These are phyloP conservation scores for Epichloe sibirici DNA, from an alignment of 2,329 filamentous ascomycete genomes.

Conservation along the genomic window DNA sequence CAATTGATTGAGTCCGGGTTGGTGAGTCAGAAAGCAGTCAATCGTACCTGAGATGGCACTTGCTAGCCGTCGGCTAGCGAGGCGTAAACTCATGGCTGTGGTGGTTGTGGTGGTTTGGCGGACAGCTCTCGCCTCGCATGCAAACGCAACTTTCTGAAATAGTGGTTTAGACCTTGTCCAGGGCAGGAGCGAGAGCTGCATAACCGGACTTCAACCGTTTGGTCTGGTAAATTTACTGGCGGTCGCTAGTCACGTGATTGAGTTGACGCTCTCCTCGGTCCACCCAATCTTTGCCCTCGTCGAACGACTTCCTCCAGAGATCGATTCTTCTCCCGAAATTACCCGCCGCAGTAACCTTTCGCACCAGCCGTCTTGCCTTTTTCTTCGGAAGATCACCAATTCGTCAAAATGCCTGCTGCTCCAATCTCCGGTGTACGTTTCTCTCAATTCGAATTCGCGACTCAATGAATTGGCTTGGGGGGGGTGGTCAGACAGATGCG, in stretches of 20 bases:
- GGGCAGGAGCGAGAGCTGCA: background rate
- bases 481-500: background rate
- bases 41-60: constrained; percentile 38
- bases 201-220: constrained; percentile 15
- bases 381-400: constrained; percentile 2
- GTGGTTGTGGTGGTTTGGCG: background rate
- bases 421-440: constrained; percentile 46
- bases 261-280: background rate
- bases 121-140: background rate
- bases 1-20: background rate
- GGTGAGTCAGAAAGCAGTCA: background rate
- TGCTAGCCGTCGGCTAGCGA: constrained; percentile 49
- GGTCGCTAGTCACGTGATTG: too few species aligned
- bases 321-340: background rate
- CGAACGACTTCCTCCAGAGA: constrained; percentile 1
- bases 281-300: constrained; percentile 8
- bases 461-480: constrained; percentile 18
- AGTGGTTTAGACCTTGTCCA: background rate
- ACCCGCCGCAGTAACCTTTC: background rate
- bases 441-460: constrained; percentile 12
- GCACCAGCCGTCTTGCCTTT: background rate
- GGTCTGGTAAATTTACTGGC: too few species aligned
- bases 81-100: constrained; percentile 50
- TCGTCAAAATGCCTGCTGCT: constrained; percentile 38
- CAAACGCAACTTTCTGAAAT: background rate